Evolutionary conservation across 345 rosid genomes (phyloP).

Genomic region (Eucalyptus curtisii): DNA sequence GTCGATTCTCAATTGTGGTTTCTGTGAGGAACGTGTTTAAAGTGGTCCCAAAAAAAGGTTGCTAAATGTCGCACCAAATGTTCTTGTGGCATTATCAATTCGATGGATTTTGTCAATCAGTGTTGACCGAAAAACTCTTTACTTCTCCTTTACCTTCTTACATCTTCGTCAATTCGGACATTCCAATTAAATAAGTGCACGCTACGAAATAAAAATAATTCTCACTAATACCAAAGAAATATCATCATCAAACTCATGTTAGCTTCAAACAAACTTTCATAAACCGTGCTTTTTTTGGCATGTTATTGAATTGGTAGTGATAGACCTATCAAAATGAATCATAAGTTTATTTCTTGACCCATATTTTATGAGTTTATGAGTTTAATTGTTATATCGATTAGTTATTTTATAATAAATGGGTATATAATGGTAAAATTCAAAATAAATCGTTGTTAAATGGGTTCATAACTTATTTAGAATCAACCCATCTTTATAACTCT

Average conservation of each 20-base stretch:
- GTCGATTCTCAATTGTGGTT: not conserved
- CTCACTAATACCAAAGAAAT: not conserved
- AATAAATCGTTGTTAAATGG: not conserved
- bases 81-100: not conserved
- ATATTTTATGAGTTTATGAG: not conserved
- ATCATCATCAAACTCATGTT: not conserved
- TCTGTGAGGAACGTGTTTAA: not conserved
- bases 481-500: not conserved
- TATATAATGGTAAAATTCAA: not conserved
- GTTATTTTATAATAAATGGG: too few species aligned
- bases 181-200: not conserved
- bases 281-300: not conserved
- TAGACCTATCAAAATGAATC: too few species aligned
- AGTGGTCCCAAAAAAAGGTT: not conserved
- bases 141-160: not conserved
- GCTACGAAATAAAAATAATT: not conserved
- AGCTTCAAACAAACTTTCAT: not conserved
- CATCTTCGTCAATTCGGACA: not conserved
- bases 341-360: too few species aligned
- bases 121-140: not conserved
- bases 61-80: not conserved
- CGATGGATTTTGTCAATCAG: not conserved
- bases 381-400: too few species aligned
- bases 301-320: not conserved
- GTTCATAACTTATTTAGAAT: accelerated